Evolutionary conservation across 805 yeast species (phyloP).

Genomic region (Kodamaea hsintzibuensis): DNA sequence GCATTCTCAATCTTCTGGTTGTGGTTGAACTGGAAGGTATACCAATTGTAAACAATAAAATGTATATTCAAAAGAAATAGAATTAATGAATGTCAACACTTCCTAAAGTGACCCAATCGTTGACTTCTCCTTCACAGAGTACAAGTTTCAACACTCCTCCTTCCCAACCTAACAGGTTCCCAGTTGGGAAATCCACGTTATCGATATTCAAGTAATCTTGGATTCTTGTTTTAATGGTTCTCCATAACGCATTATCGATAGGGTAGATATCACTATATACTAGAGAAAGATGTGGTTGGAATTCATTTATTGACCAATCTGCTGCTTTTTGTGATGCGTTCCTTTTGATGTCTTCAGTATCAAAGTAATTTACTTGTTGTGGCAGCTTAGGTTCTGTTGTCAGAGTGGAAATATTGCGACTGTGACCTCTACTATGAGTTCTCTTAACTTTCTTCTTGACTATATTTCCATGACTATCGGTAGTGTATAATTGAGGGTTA

Average conservation of each 20-base stretch:
- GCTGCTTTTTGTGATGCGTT: constrained; percentile 51
- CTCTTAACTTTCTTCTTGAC: constrained; percentile 29
- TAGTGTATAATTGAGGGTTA: constrained; percentile 42
- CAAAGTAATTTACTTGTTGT: constrained; percentile 22
- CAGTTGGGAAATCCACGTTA: constrained; percentile 37
- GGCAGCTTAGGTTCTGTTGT: constrained; percentile 3
- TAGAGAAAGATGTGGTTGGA: constrained; percentile 71
- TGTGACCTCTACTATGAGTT: constrained; percentile 6
- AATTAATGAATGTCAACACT: constrained; percentile 41
- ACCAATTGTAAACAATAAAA: constrained; percentile 4
- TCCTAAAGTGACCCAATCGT: constrained; percentile 68
- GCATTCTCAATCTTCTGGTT: constrained; percentile 76
- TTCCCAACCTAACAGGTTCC: constrained; percentile 56
- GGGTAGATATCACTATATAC: constrained; percentile 67
- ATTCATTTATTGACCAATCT: constrained; percentile 57
- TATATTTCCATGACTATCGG: constrained; percentile 31
- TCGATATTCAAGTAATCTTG: constrained; percentile 61
- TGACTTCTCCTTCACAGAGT: constrained; percentile 68
- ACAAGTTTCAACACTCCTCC: constrained; percentile 70
- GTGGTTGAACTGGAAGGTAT: constrained; percentile 59
- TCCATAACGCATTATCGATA: constrained; percentile 63
- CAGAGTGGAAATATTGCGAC: constrained; percentile 1
- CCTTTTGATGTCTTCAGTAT: constrained; percentile 31
- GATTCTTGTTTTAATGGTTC: constrained; percentile 63
- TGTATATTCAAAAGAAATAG: neutral